Evolutionary conservation across 805 yeast genomes (phyloP).

Genomic region (Danielia oregonensis): DNA sequence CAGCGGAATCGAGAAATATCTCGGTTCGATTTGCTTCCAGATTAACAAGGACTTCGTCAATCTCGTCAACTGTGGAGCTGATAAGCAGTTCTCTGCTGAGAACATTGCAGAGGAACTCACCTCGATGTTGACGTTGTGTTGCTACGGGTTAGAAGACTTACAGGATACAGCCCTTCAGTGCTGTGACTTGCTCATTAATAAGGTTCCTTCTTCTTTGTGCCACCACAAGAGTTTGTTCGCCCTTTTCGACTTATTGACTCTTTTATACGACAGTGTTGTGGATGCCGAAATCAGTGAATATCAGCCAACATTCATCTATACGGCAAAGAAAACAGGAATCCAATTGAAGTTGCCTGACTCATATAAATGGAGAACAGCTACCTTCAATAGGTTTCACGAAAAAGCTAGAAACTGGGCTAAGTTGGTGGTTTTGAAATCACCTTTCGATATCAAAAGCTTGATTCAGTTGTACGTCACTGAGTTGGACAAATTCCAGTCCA

Average conservation of each 20-base stretch:
- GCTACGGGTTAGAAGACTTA: slow-evolving; percentile 70
- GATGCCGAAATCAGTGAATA: slow-evolving; percentile 84
- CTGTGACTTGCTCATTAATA: slow-evolving; percentile 61
- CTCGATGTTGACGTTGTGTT: slow-evolving; percentile 61
- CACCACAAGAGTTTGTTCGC: slow-evolving; percentile 71
- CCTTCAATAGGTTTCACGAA: slow-evolving; percentile 56
- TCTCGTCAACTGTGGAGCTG: slow-evolving; percentile 50
- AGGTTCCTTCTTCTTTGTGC: slow-evolving; percentile 76
- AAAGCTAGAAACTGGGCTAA: slow-evolving; percentile 68
- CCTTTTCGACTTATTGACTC: slow-evolving; percentile 72
- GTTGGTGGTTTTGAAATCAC: slow-evolving; percentile 52
- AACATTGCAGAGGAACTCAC: slow-evolving; percentile 64
- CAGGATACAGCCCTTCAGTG: slow-evolving; percentile 79
- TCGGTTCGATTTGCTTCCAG: slow-evolving; percentile 61
- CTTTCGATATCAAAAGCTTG: slow-evolving; percentile 72
- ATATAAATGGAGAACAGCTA: slow-evolving; percentile 66
- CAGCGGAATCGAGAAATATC: slow-evolving; percentile 63
- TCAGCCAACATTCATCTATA: slow-evolving; percentile 73
- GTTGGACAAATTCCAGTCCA: slow-evolving; percentile 16
- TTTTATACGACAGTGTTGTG: slow-evolving; percentile 72
- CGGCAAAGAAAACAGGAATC: slow-evolving; percentile 43
- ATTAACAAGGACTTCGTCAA: slow-evolving; percentile 55
- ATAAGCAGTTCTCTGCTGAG: slow-evolving; percentile 52
- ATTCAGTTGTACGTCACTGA: slow-evolving; percentile 70
- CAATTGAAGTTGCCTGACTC: slow-evolving; percentile 67